Evolutionary conservation across 331 rosid genomes (phyloP).

Genomic region (Rosa hybrid): DNA sequence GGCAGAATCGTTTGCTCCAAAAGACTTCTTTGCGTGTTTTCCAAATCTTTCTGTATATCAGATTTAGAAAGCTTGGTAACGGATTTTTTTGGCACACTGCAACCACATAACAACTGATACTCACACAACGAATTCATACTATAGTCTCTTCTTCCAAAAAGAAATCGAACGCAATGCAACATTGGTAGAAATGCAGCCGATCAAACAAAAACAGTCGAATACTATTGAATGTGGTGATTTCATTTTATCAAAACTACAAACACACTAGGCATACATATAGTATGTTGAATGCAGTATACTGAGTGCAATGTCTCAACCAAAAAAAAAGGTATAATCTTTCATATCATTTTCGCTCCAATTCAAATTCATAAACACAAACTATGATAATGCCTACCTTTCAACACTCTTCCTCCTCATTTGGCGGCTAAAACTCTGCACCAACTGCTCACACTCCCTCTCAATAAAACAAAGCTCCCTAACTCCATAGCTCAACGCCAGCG

Average conservation of each 20-base stretch:
- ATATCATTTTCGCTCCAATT: conserved; percentile 5
- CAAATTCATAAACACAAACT: conserved; percentile 11
- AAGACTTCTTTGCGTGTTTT: conserved; percentile 62
- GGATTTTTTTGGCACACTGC: conserved; percentile 57
- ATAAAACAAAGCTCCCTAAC: conserved; percentile 75
- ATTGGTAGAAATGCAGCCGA: neutral
- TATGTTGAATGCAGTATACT: neutral
- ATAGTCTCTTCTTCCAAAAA: neutral
- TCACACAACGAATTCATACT: conserved; percentile 8
- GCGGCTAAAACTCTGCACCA: conserved; percentile 60
- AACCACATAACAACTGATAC: conserved; percentile 33
- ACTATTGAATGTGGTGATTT: too few relatives aligned
- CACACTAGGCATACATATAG: neutral
- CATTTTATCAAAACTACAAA: neutral
- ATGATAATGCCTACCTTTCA: conserved; percentile 48
- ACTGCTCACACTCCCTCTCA: conserved; percentile 77
- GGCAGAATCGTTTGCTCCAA: conserved; percentile 79
- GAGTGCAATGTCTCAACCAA: neutral
- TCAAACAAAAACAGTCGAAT: neutral
- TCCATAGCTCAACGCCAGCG: conserved; percentile 65
- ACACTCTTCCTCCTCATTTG: conserved; percentile 48
- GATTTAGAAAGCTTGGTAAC: conserved; percentile 67
- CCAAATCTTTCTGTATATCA: conserved; percentile 78
- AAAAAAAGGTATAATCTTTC: neutral
- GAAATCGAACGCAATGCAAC: neutral